phyloP scores from a whole-genome alignment of 2,329 filamentous ascomycete species.

The Aureobasidium sp. region DNA sequence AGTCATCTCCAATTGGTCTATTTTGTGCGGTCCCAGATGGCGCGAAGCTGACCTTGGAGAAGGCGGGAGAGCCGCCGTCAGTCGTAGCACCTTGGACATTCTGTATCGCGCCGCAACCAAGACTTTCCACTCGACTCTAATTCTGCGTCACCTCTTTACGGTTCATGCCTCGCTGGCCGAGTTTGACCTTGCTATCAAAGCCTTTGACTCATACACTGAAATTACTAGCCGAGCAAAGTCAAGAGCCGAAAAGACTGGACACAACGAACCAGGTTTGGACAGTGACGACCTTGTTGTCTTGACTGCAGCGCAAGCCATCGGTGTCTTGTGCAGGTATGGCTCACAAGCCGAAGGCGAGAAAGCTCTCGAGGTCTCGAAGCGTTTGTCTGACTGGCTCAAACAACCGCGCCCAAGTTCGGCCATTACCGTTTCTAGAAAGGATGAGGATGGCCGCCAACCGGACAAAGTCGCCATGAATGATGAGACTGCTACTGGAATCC shows the following conservation, averaged over 20 bases:
- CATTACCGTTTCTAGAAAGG: slow-evolving; percentile 15
- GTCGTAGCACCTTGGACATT: slow-evolving; percentile 70
- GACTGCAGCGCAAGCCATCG: slow-evolving; percentile 73
- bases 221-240: slow-evolving; percentile 81
- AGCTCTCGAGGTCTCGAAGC: slow-evolving; percentile 61
- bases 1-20: slow-evolving; percentile 76
- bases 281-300: slow-evolving; percentile 68
- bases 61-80: slow-evolving; percentile 68
- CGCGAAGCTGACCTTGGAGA: slow-evolving; percentile 71
- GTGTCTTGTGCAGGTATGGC: slow-evolving; percentile 76
- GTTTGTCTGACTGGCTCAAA: slow-evolving; percentile 68
- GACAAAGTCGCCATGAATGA: slow-evolving; percentile 24
- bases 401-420: slow-evolving; percentile 41
- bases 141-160: slow-evolving; percentile 77
- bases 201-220: slow-evolving; percentile 85
- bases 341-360: slow-evolving; percentile 68
- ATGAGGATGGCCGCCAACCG: neutral
- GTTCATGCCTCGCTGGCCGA: slow-evolving; percentile 84
- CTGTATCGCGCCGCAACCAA: slow-evolving; percentile 86
- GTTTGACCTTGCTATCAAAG: slow-evolving; percentile 84
- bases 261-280: slow-evolving; percentile 65
- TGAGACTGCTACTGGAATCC: slow-evolving; percentile 27
- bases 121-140: slow-evolving; percentile 88
- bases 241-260: slow-evolving; percentile 66
- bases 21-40: slow-evolving; percentile 75